Evolutionary conservation across 129 eudicot genomes (phyloP), one percentile per base, ranked within the genome.

Genomic region (Escallonia herrerae): DNA sequence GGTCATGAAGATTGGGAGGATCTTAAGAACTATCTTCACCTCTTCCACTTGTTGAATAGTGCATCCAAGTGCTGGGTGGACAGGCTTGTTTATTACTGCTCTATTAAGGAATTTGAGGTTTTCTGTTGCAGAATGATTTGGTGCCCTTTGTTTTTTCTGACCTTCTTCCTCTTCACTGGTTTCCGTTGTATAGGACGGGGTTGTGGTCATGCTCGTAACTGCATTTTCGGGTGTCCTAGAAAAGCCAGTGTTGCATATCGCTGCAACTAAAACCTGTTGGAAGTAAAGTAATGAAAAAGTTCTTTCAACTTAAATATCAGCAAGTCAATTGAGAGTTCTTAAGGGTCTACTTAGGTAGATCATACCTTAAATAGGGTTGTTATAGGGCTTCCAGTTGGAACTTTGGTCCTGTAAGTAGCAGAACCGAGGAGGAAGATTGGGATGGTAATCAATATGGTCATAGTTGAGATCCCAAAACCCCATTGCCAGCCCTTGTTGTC

Each of bases 401-500:
- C 47, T 55, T 85, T 91, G 57, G 76, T 91, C 80, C 97, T 84
- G 77, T 91, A 87, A 47, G 51, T 66, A 11, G 71, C 42, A 40
- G 97, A 91, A 39, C 97, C 97, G 62, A 87, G 82, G 54, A 91
- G 81, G 71, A 91, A 91, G 9, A 85, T 57, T n/a, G 94, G 95
- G 67, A 87, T 80, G 10, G 97, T 77, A 43, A 84, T 72, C 12
- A 91, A 62, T 68, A 84, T 87, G 0, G 93, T 77, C 44, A 64
- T 66, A 10, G 95, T 80, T 67, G 97, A 83, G 22, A 84, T 78
- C 41, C 95, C 91, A 41, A 81, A 86, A 63, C 95, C 97, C 97
- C 97, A 90, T 7, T 86, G 91, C 97, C 97, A 90, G 51, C 95
- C 97, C 47, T 64, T 73, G 66, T 90, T 87, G 68, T 90, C 95